Base-by-base conservation (phyloP, 2,329 filamentous ascomycete species). In the Aureobasidium sp. region DNA sequence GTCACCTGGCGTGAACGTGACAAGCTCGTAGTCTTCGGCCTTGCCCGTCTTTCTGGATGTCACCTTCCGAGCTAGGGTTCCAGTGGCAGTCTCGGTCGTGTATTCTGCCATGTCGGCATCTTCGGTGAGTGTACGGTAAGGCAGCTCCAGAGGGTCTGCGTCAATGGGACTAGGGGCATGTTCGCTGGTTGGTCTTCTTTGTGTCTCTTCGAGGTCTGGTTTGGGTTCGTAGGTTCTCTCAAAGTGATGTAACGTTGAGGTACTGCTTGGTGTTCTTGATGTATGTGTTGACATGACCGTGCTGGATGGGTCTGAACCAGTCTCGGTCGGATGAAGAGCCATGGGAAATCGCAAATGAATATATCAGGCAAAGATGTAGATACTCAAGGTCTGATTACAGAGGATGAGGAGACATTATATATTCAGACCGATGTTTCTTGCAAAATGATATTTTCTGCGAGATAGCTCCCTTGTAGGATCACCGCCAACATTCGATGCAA, bases 1-100 rank as follows among this genome's bases (percentile, higher is more conserved):
- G 65, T 77, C 75, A 59, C 84, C 76, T 2, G 85, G 79, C 4
- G 79, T 81, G 69, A 94, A 95, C 0, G 86, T 88, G 35, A 89
- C 85, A 10, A 89, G 75, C 61, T 85, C 83, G 69, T 82, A 85
- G 11, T 57, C 37, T 37, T 63, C 62, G 21, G 49, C 37, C 49
- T 57, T 55, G 21, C 68, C 68, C 17, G 65, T 67, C 27, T 64
- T 64, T 54, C 64, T 66, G 17, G 69, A 67, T 35, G 65, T 57
- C 1, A 69, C 63, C 35, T 65, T 60, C 38, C 67, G 64, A 7
- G 69, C 61, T n/a, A 61, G 33, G 4, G 51, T 57, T 13, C 64
- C 64, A 13, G 57, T 53, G 9, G 63, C 58, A 2, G 65, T 67
- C 51, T 69, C 68, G 25, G 63, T 63, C 6, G 65, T 67, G 57